phyloP scores from a whole-genome alignment of 2,329 filamentous ascomycete genomes.

The Claviceps spartinae region DNA sequence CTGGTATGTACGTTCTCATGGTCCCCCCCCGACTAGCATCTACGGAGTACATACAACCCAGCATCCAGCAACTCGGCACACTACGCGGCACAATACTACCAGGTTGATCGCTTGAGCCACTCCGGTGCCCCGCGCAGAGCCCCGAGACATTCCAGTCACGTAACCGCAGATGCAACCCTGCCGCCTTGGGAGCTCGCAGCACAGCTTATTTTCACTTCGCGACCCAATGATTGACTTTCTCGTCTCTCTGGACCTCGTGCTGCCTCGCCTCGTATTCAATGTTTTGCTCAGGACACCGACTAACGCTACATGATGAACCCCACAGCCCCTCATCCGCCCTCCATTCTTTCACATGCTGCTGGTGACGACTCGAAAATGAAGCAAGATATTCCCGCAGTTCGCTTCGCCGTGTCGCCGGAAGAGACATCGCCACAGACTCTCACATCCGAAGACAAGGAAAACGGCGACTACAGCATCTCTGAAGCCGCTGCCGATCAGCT shows the following conservation, averaged over 20 bases:
- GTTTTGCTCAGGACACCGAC: not conserved
- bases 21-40: constrained; percentile 2
- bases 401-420: constrained; percentile 57
- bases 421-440: constrained; percentile 46
- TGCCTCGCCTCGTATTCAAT: not conserved
- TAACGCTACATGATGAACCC: not conserved
- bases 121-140: not conserved
- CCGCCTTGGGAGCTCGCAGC: not conserved
- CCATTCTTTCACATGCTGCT: constrained; percentile 1
- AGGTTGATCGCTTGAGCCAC: not conserved
- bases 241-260: not conserved
- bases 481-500: constrained; percentile 49
- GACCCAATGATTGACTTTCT: not conserved
- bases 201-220: not conserved
- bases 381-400: constrained; percentile 38
- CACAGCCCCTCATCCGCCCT: not conserved
- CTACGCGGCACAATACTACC: not conserved
- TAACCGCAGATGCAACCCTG: constrained; percentile 2
- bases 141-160: not conserved
- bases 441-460: constrained; percentile 16
- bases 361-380: constrained; percentile 10
- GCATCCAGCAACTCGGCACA: not conserved
- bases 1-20: constrained; percentile 6
- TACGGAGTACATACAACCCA: too few relatives aligned
- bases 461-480: constrained; percentile 19